phyloP scores from a whole-genome alignment of 768 basidiomycete genomes.

The Phanerochaete carnosa region DNA sequence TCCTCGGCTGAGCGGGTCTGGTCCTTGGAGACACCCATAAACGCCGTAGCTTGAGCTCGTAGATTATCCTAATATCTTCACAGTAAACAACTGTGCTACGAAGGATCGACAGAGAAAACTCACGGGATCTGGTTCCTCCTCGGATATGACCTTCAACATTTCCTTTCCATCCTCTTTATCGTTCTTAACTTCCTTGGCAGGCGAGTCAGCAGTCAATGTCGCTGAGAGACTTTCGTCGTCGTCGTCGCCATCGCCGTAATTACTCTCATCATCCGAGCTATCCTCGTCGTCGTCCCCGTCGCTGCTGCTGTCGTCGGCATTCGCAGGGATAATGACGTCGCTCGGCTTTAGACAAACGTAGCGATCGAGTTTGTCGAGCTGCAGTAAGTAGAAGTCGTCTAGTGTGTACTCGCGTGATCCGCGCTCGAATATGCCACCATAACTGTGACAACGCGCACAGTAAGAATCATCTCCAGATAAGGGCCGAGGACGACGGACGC shows the following conservation, averaged over 20 bases:
- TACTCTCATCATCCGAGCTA: conserved; percentile 16
- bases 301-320: conserved; percentile 59
- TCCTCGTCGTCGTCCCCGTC: conserved; percentile 44
- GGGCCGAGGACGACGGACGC: conserved; percentile 22
- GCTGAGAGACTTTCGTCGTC: background rate
- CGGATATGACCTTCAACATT: background rate
- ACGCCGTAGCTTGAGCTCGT: conserved; percentile 40
- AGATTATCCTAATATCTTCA: conserved; percentile 29
- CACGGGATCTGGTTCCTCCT: background rate
- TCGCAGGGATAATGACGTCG: conserved; percentile 56
- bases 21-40: conserved; percentile 66
- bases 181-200: background rate
- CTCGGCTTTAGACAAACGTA: conserved; percentile 72
- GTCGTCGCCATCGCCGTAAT: background rate
- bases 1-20: conserved; percentile 62
- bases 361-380: conserved; percentile 81
- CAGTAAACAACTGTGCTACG: background rate
- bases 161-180: background rate
- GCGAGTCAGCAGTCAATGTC: background rate
- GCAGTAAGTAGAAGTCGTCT: conserved; percentile 81
- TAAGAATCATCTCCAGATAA: background rate
- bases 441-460: conserved; percentile 38
- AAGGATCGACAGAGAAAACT: background rate
- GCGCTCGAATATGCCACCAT: conserved; percentile 86
- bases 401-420: conserved; percentile 83